These are phyloP conservation scores for Lodderomyces elongisporus DNA, from an alignment of 1,139 yeast species.

Conservation along the genomic window DNA sequence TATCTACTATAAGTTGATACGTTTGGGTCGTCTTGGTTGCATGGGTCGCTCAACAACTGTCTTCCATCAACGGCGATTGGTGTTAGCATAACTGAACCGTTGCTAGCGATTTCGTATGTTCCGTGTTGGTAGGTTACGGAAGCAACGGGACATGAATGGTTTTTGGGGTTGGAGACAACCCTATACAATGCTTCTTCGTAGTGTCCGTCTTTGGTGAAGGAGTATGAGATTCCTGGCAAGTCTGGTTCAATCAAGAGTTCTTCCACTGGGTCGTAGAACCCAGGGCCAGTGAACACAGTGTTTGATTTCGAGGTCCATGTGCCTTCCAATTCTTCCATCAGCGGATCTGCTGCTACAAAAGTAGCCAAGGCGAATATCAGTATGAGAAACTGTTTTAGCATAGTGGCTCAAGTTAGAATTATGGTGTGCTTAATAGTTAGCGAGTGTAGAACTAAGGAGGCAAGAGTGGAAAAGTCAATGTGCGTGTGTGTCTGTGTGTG, in stretches of 20 bases:
- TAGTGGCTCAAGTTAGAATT: too few species aligned
- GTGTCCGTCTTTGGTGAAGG: slow-evolving; percentile 87
- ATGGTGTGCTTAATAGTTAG: too few species aligned
- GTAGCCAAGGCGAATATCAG: slow-evolving; percentile 2
- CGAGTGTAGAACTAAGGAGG: too few species aligned
- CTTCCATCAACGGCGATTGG: slow-evolving; percentile 91
- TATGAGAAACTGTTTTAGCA: too few species aligned
- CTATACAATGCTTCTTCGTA: slow-evolving; percentile 88
- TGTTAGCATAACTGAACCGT: slow-evolving; percentile 63
- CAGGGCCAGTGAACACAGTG: slow-evolving; percentile 95
- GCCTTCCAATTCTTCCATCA: slow-evolving; percentile 54
- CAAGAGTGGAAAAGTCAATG: too few species aligned
- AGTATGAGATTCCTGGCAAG: slow-evolving; percentile 87
- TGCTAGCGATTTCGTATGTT: slow-evolving; percentile 52
- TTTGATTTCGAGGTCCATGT: slow-evolving; percentile 95
- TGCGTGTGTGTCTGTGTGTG: too few species aligned
- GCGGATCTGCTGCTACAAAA: slow-evolving; percentile 18
- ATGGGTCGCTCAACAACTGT: slow-evolving; percentile 84
- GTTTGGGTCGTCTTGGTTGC: slow-evolving; percentile 41
- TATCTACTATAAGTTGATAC: slow-evolving; percentile 65
- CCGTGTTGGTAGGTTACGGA: slow-evolving; percentile 88
- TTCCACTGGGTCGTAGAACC: slow-evolving; percentile 92
- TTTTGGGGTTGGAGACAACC: slow-evolving; percentile 62
- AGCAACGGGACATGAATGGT: slow-evolving; percentile 82
- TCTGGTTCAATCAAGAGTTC: slow-evolving; percentile 93